Conservation (phyloP, 495 filamentous ascomycete genomes). For the Neurospora tetraspora region DNA sequence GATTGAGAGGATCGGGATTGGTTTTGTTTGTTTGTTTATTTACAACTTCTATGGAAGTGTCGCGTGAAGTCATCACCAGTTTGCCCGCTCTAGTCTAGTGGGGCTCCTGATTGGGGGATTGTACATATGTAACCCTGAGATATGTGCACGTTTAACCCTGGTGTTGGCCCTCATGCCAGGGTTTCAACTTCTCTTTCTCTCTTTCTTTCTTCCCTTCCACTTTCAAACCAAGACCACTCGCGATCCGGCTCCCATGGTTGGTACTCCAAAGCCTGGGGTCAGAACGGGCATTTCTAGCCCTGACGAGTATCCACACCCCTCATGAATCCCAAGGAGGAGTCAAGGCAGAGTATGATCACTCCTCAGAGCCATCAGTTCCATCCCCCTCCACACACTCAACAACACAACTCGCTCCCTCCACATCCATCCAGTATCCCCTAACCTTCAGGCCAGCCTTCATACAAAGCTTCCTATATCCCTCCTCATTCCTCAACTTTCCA, state of each 20-base stretch:
- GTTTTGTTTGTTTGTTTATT: background rate
- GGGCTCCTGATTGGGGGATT: background rate
- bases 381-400: constrained; percentile 17
- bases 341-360: background rate
- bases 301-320: background rate
- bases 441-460: constrained; percentile 13
- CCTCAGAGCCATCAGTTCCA: background rate
- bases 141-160: background rate
- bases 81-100: background rate
- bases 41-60: background rate
- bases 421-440: constrained; percentile 10
- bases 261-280: background rate
- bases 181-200: background rate
- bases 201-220: background rate
- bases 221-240: background rate
- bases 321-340: background rate
- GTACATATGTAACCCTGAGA: background rate
- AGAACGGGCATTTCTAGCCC: background rate
- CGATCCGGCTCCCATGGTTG: background rate
- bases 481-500: constrained; percentile 20
- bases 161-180: background rate
- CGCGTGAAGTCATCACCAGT: background rate
- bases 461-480: constrained; percentile 9
- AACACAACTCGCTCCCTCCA: constrained; percentile 8
- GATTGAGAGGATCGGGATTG: background rate